Percentiles rank a stretch among this genome's conserved stretches.
phyloP scores from a whole-genome alignment of 2,329 filamentous ascomycete genomes.

The Fusarium torulosum region DNA sequence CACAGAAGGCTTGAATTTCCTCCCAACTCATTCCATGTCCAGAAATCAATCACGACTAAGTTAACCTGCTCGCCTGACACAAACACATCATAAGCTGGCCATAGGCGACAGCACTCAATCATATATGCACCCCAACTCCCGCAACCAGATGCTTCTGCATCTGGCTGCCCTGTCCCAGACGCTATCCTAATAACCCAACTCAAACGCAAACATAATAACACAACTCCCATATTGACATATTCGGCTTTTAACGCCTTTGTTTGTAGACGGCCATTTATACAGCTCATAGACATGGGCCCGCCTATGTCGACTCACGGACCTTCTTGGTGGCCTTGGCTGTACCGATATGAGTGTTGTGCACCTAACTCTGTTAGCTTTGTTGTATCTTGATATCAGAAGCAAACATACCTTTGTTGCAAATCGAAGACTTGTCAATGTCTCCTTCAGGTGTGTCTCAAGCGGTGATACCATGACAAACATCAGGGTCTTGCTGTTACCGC shows the following conservation, averaged over 20 bases:
- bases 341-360: constrained; percentile 92
- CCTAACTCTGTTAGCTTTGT: constrained; percentile 56
- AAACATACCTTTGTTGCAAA: constrained; percentile 89
- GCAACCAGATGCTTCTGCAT: constrained; percentile 25
- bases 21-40: constrained; percentile 31
- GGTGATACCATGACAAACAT: constrained; percentile 99
- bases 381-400: neutral
- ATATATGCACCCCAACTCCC: constrained; percentile 44
- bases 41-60: constrained; percentile 24
- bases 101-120: constrained; percentile 40
- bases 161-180: constrained; percentile 22
- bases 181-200: constrained; percentile 31
- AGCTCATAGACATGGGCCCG: neutral
- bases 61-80: constrained; percentile 33
- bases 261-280: constrained; percentile 9
- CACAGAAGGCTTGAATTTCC: constrained; percentile 11
- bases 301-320: constrained; percentile 57
- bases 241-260: neutral
- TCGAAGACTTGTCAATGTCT: constrained; percentile 93
- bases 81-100: constrained; percentile 40
- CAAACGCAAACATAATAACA: constrained; percentile 12
- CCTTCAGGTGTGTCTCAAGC: constrained; percentile 87
- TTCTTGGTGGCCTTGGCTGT: constrained; percentile 83
- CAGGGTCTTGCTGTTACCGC: constrained; percentile 95
- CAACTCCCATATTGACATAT: constrained; percentile 14